Conservation (phyloP, 352 stramenopile genomes). For the Aphanomyces astaci region DNA sequence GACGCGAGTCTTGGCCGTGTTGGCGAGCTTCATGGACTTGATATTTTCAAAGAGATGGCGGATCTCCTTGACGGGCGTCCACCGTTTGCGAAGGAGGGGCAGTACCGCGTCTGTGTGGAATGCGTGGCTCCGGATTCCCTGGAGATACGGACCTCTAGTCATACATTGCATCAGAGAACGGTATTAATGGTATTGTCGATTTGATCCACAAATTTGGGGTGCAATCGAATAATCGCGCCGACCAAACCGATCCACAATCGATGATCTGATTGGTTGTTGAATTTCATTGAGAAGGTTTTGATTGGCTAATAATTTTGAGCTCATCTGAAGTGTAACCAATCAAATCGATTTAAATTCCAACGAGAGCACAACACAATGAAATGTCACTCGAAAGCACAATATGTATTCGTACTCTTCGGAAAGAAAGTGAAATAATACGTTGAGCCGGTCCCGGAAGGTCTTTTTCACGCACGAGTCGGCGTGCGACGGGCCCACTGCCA, state of each 20-base stretch:
- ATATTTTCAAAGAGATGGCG: conserved; percentile 60
- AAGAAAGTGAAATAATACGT: conserved; percentile 75
- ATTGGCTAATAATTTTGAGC: too few species aligned
- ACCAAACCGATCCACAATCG: too few species aligned
- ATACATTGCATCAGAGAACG: not conserved
- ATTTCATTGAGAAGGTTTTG: too few species aligned
- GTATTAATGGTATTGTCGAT: not conserved
- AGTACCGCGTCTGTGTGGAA: conserved; percentile 63
- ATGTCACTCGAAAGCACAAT: too few species aligned
- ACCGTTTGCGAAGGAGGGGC: conserved; percentile 75
- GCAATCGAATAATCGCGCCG: too few species aligned
- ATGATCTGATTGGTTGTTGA: too few species aligned
- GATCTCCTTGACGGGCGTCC: conserved; percentile 72
- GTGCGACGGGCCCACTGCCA: conserved; percentile 60
- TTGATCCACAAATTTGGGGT: too few species aligned
- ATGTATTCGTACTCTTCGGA: conserved; percentile 78
- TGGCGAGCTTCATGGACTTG: not conserved
- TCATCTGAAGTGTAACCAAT: too few species aligned
- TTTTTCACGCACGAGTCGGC: conserved; percentile 73
- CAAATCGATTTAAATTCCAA: too few species aligned
- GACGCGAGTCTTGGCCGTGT: conserved; percentile 25
- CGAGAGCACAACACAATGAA: too few species aligned
- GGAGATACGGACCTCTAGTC: conserved; percentile 59
- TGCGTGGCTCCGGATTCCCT: conserved; percentile 50
- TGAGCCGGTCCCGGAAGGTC: conserved; percentile 66